These are phyloP conservation scores for Neoboletus subvelutipes DNA, from an alignment of 768 basidiomycete genomes.

Conservation along the genomic window DNA sequence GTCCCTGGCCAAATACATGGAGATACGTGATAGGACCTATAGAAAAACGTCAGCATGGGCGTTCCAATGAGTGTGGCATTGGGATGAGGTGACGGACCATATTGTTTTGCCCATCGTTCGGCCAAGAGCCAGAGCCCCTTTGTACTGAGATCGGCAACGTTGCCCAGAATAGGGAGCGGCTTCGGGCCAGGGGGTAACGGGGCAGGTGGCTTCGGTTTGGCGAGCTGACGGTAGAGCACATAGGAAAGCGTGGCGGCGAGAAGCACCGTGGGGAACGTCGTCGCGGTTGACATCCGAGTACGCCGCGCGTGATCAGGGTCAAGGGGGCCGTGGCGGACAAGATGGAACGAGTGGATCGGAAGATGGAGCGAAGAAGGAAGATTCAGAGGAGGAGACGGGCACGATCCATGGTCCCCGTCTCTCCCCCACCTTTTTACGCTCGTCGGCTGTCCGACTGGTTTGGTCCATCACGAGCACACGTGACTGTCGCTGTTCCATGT, in stretches of 20 bases:
- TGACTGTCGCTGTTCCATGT: background rate
- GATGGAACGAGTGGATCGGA: conserved; percentile 7
- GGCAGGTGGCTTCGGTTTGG: conserved; percentile 25
- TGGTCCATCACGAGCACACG: conserved; percentile 6
- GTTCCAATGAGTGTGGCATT: background rate
- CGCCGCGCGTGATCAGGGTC: background rate
- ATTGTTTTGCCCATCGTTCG: conserved; percentile 58
- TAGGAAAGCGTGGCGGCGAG: conserved; percentile 18
- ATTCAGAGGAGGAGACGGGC: background rate
- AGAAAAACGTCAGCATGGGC: background rate
- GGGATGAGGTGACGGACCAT: conserved; percentile 47
- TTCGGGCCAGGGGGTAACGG: conserved; percentile 67
- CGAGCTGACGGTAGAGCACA: conserved; percentile 17
- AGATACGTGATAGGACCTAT: conserved; percentile 62
- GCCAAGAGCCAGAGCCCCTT: conserved; percentile 68
- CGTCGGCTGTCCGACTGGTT: background rate
- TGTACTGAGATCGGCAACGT: conserved; percentile 56
- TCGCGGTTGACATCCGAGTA: conserved; percentile 13
- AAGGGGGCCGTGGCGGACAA: background rate
- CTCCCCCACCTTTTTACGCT: conserved; percentile 13
- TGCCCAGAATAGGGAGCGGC: conserved; percentile 64
- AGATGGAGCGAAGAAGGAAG: conserved; percentile 25
- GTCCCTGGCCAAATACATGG: conserved; percentile 61
- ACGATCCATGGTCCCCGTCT: background rate
- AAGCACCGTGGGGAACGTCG: conserved; percentile 19